These are phyloP conservation scores for Heterobasidion irregulare DNA, from an alignment of 1,284 basidiomycete genomes.

Conservation along the genomic window DNA sequence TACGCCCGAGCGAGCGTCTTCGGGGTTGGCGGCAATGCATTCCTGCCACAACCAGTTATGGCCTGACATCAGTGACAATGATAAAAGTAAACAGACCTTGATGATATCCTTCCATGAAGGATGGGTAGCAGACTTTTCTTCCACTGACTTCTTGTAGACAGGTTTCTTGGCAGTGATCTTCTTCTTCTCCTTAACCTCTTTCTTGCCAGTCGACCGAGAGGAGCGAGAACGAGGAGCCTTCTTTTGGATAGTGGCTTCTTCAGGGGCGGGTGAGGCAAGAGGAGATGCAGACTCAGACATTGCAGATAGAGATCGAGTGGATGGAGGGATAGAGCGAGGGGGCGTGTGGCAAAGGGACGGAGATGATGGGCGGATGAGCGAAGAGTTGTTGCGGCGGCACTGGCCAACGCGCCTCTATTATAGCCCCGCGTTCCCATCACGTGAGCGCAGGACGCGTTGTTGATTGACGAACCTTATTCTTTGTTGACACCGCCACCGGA, in stretches of 20 bases:
- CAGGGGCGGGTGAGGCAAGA: background rate
- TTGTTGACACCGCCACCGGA: slow-evolving; percentile 8
- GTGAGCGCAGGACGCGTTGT: slow-evolving; percentile 24
- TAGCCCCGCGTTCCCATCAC: slow-evolving; percentile 24
- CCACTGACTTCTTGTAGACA: slow-evolving; percentile 19
- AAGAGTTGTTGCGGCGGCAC: slow-evolving; percentile 10
- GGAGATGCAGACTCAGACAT: background rate
- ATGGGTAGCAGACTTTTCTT: slow-evolving; percentile 25
- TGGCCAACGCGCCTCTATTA: slow-evolving; percentile 17
- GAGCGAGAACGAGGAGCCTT: slow-evolving; percentile 6
- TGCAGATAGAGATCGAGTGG: background rate
- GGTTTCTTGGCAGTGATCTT: slow-evolving; percentile 17
- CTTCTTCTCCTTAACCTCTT: slow-evolving; percentile 27
- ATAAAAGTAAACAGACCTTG: slow-evolving; percentile 27
- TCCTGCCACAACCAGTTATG: slow-evolving; percentile 31
- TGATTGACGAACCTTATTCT: slow-evolving; percentile 25
- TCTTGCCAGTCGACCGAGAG: slow-evolving; percentile 26
- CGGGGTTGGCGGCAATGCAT: slow-evolving; percentile 59
- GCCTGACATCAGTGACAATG: background rate
- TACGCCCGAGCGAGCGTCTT: slow-evolving; percentile 63
- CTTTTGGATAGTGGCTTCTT: background rate
- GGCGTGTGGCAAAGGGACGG: slow-evolving; percentile 7
- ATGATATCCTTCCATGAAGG: slow-evolving; percentile 61
- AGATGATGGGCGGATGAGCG: slow-evolving; percentile 11
- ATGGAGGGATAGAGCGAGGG: background rate